These are phyloP conservation scores for Cercis canadensis DNA, from an alignment of 306 rosid species.

Conservation along the genomic window DNA sequence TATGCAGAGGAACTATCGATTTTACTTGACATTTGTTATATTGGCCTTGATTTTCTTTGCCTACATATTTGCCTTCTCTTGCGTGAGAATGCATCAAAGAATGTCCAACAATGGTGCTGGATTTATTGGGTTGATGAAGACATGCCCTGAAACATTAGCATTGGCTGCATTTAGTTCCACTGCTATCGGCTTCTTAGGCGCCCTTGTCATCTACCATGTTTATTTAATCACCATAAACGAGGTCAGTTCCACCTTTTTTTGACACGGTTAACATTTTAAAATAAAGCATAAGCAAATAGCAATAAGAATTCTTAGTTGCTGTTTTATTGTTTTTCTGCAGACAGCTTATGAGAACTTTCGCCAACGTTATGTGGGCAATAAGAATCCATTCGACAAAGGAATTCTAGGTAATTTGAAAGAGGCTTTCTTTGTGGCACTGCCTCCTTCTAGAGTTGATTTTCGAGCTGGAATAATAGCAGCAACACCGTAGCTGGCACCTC, in stretches of 20 bases:
- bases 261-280: background rate
- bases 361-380: slow-evolving; percentile 29
- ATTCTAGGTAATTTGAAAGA: slow-evolving; percentile 29
- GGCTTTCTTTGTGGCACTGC: slow-evolving; percentile 27
- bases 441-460: slow-evolving; percentile 43
- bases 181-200: too few species aligned
- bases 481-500: background rate
- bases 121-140: slow-evolving; percentile 22
- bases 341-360: slow-evolving; percentile 45
- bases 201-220: too few species aligned
- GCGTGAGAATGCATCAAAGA: slow-evolving; percentile 41
- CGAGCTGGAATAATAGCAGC: slow-evolving; percentile 20
- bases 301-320: background rate
- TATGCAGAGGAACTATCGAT: slow-evolving; percentile 50
- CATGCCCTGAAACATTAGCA: slow-evolving; percentile 50
- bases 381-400: slow-evolving; percentile 34
- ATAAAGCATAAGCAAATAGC: background rate
- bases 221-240: slow-evolving; percentile 42
- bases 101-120: slow-evolving; percentile 17
- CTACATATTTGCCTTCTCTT: slow-evolving; percentile 38
- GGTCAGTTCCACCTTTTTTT: slow-evolving; percentile 19
- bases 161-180: too few species aligned
- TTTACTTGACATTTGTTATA: slow-evolving; percentile 30
- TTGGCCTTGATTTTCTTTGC: slow-evolving; percentile 40
- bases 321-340: background rate